These are phyloP conservation scores for Melaleuca quinquenervia DNA, from an alignment of 345 rosid genomes.

Conservation along the genomic window DNA sequence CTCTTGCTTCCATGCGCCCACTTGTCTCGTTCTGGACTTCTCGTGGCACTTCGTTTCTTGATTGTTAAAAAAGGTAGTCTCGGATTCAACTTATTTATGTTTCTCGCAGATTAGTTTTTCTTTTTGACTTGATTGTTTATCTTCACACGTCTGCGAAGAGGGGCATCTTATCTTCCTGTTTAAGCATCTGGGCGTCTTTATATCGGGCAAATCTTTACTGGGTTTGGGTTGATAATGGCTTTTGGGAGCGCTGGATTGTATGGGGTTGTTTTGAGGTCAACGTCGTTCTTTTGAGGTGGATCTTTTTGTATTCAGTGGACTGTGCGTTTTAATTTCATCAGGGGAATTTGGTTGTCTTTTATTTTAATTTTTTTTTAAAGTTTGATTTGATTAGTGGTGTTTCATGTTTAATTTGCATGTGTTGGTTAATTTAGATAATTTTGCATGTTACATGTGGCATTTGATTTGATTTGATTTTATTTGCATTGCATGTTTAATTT, in stretches of 20 bases:
- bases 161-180: background rate
- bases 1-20: background rate
- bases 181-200: conserved; percentile 8
- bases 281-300: background rate
- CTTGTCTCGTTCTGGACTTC: background rate
- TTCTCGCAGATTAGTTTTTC: background rate
- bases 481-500: too few species aligned
- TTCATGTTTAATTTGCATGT: too few species aligned
- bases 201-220: conserved; percentile 23
- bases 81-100: background rate
- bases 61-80: background rate
- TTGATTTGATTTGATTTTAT: too few species aligned
- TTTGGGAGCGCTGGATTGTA: conserved; percentile 1
- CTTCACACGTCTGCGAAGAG: background rate
- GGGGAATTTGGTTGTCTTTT: too few species aligned
- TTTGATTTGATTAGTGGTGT: too few species aligned
- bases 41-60: background rate
- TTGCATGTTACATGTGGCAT: too few species aligned
- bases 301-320: conserved; percentile 4
- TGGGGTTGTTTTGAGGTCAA: conserved; percentile 4
- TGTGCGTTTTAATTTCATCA: too few species aligned
- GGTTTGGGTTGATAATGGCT: conserved; percentile 6
- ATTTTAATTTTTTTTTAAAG: too few species aligned
- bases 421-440: too few species aligned
- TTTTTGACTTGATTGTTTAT: background rate